These are phyloP conservation scores for Rhinocladiella mackenziei DNA, from an alignment of 2,329 filamentous ascomycete genomes.

Conservation along the genomic window DNA sequence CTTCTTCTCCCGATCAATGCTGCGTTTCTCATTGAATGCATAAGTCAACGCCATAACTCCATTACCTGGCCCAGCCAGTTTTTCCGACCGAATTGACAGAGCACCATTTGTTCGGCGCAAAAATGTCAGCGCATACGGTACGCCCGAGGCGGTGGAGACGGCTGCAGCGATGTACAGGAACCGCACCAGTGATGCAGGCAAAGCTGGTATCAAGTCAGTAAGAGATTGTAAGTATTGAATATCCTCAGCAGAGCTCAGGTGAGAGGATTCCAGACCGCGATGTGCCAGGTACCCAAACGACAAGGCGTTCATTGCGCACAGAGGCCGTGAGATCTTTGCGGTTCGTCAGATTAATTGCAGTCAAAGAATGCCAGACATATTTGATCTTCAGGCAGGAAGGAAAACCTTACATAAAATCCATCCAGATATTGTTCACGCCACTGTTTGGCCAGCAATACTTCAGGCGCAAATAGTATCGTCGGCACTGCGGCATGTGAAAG, in stretches of 20 bases:
- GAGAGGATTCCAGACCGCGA: slow-evolving; percentile 3
- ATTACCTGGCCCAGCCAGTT: slow-evolving; percentile 10
- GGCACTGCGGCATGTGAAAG: slow-evolving; percentile 21
- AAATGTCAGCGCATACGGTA: slow-evolving; percentile 23
- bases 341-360: too few relatives aligned
- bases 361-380: too few relatives aligned
- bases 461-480: slow-evolving; percentile 13
- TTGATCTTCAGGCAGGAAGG: too few relatives aligned
- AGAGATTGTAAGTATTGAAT: too few relatives aligned
- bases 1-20: slow-evolving; percentile 13
- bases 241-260: too few relatives aligned
- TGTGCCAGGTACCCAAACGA: slow-evolving; percentile 20
- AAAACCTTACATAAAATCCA: slow-evolving; percentile 19
- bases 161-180: slow-evolving; percentile 20
- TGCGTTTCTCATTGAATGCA: slow-evolving; percentile 19
- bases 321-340: slow-evolving; percentile 21
- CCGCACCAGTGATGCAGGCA: too few relatives aligned
- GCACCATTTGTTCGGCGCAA: slow-evolving; percentile 23
- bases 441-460: slow-evolving; percentile 11
- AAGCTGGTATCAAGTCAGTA: too few relatives aligned
- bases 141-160: slow-evolving; percentile 16
- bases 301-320: slow-evolving; percentile 18
- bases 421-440: slow-evolving; percentile 20
- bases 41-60: slow-evolving; percentile 16
- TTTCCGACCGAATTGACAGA: slow-evolving; percentile 13